phyloP scores from a whole-genome alignment of 2,329 filamentous ascomycete genomes.

The Aspergillus sp. region DNA sequence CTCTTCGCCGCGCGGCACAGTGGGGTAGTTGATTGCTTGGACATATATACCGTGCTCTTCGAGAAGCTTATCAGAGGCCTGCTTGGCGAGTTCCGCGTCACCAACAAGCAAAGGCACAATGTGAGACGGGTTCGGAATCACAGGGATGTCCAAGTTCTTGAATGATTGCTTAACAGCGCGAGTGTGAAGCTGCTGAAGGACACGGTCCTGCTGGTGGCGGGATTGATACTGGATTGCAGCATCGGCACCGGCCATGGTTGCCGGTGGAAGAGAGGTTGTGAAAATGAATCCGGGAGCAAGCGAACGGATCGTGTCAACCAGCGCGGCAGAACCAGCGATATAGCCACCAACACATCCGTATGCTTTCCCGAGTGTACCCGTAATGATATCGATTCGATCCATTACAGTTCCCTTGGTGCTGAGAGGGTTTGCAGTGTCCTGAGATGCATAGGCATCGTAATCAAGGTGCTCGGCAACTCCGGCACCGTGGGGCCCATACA shows the following conservation, averaged over 20 bases:
- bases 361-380: conserved; percentile 93
- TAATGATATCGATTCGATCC: conserved; percentile 97
- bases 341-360: conserved; percentile 98
- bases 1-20: conserved; percentile 96
- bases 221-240: conserved; percentile 94
- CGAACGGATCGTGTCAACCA: conserved; percentile 91
- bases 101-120: conserved; percentile 93
- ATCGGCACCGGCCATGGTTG: conserved; percentile 92
- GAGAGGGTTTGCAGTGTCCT: conserved; percentile 55
- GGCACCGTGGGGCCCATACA: conserved; percentile 95
- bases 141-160: conserved; percentile 78
- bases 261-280: conserved; percentile 92
- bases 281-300: conserved; percentile 98
- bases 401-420: conserved; percentile 72
- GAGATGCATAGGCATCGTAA: conserved; percentile 78
- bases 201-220: conserved; percentile 77
- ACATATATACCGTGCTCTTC: conserved; percentile 93
- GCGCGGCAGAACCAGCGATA: conserved; percentile 81
- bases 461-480: conserved; percentile 97
- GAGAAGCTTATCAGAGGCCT: conserved; percentile 87
- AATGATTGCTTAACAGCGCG: conserved; percentile 88
- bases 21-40: conserved; percentile 98
- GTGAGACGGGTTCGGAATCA: conserved; percentile 96
- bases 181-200: conserved; percentile 93
- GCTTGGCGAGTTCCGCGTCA: conserved; percentile 87